A percentile compares a stretch with the other conserved stretches of the same genome.
Evolutionary conservation across 2,329 filamentous ascomycete genomes (phyloP).

Genomic region (Lachnellula occidentalis): DNA sequence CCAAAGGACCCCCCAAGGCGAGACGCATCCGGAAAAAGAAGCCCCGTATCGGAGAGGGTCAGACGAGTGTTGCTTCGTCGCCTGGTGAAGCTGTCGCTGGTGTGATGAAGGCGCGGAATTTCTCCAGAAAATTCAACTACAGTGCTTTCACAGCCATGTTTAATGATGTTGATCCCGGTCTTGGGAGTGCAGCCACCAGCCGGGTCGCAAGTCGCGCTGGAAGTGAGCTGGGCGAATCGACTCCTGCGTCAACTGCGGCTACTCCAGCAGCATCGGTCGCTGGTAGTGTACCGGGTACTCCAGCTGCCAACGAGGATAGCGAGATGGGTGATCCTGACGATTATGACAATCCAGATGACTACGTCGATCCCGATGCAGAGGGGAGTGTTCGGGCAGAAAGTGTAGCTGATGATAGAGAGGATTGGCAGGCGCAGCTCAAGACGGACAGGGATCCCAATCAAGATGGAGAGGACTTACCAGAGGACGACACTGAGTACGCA

Average conservation of each 20-base stretch:
- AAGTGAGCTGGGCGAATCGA: not conserved
- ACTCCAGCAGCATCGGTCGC: too few species aligned
- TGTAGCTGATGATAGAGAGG: not conserved
- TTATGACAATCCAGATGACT: not conserved
- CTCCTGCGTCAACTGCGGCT: not conserved
- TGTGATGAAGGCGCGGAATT: slow-evolving; percentile 61
- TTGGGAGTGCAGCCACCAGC: slow-evolving; percentile 43
- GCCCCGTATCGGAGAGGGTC: slow-evolving; percentile 58
- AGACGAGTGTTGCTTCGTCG: slow-evolving; percentile 59
- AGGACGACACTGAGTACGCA: not conserved
- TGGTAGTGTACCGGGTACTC: not conserved
- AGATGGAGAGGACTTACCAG: not conserved
- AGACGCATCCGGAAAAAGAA: slow-evolving; percentile 50
- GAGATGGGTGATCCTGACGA: not conserved
- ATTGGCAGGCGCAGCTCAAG: not conserved
- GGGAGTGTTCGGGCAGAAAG: not conserved
- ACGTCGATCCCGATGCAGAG: not conserved
- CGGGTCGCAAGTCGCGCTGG: slow-evolving; percentile 35
- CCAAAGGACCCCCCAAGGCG: slow-evolving; percentile 48
- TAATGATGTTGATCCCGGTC: slow-evolving; percentile 33
- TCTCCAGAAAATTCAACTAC: slow-evolving; percentile 73
- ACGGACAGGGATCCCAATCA: not conserved
- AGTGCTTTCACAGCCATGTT: slow-evolving; percentile 56
- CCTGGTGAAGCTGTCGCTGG: slow-evolving; percentile 64
- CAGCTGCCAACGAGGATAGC: not conserved